Evolutionary conservation across 108 stramenopile species (phyloP), one percentile per base, ranked within the genome.

Genomic region (Cyclotella sp.): DNA sequence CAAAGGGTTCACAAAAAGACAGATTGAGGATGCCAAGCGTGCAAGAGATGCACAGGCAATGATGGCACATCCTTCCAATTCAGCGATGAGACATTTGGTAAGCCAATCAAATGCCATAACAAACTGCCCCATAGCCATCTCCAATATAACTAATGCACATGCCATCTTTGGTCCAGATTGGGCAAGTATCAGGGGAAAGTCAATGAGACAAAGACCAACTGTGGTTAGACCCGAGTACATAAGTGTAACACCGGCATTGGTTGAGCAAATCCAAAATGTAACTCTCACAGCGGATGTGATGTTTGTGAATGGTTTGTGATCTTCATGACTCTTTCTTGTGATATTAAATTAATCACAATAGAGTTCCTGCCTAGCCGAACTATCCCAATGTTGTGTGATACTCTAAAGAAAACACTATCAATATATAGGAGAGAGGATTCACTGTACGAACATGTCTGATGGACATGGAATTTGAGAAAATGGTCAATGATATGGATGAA

Each of bases 341-440:
- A n/a, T n/a, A n/a, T n/a, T n/a, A n/a, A n/a, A n/a, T n/a, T n/a
- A n/a, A n/a, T n/a, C n/a, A n/a, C n/a, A n/a, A n/a, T n/a, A n/a
- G n/a, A n/a, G n/a, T n/a, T n/a, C n/a, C n/a, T n/a, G n/a, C n/a
- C n/a, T n/a, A n/a, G n/a, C n/a, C n/a, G n/a, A n/a, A n/a, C 51
- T 43, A 9, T 68, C 46, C 26, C 26, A 61, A 12, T 30, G n/a
- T n/a, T n/a, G n/a, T n/a, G n/a, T n/a, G n/a, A n/a, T n/a, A n/a
- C n/a, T n/a, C n/a, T n/a, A n/a, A n/a, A n/a, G n/a, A n/a, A n/a
- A n/a, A n/a, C n/a, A n/a, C n/a, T n/a, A n/a, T n/a, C n/a, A n/a
- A n/a, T 61, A 29, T 69, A 84, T 34, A 15, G 52, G 3, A 27
- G 53, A 21, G 78, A 53, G 67, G 78, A 10, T 79, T 79, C 43